Conservation (phyloP, 148 eudicot genomes). For the Amaranthus cruentus region DNA sequence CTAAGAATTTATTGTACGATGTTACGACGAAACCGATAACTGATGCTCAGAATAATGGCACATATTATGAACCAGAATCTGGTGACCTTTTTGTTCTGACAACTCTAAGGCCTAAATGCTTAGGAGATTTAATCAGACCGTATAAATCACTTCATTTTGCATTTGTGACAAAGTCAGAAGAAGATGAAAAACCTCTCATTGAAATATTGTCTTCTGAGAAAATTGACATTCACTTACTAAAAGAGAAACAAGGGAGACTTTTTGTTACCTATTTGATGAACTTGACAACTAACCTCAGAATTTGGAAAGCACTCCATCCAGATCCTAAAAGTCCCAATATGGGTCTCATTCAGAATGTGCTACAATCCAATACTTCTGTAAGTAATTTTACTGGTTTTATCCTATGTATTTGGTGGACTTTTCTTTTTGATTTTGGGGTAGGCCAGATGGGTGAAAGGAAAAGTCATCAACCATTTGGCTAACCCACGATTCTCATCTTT, state of each 20-base stretch:
- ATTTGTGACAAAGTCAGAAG: background rate
- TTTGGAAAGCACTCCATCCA: constrained; percentile 18
- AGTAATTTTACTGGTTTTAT: background rate
- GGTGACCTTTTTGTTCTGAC: constrained; percentile 46
- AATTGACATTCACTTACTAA: background rate
- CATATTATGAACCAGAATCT: constrained; percentile 5
- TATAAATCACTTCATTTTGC: constrained; percentile 29
- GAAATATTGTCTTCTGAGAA: background rate
- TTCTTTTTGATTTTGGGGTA: too few relatives aligned
- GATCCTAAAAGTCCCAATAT: constrained; percentile 8
- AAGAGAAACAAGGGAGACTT: background rate
- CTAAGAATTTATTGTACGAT: background rate
- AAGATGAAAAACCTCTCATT: too few relatives aligned
- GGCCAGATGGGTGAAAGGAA: too few relatives aligned
- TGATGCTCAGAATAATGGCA: too few relatives aligned
- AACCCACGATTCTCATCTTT: too few relatives aligned
- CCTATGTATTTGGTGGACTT: too few relatives aligned
- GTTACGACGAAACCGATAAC: too few relatives aligned
- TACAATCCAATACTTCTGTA: constrained; percentile 13
- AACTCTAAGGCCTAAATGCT: constrained; percentile 27
- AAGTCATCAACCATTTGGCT: too few relatives aligned
- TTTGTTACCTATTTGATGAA: constrained; percentile 26
- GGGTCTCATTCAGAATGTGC: constrained; percentile 8
- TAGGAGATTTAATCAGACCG: constrained; percentile 30
- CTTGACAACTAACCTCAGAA: constrained; percentile 24